Base-by-base conservation (phyloP, 1,284 basidiomycete genomes). In the Boletellus deceptivus region DNA sequence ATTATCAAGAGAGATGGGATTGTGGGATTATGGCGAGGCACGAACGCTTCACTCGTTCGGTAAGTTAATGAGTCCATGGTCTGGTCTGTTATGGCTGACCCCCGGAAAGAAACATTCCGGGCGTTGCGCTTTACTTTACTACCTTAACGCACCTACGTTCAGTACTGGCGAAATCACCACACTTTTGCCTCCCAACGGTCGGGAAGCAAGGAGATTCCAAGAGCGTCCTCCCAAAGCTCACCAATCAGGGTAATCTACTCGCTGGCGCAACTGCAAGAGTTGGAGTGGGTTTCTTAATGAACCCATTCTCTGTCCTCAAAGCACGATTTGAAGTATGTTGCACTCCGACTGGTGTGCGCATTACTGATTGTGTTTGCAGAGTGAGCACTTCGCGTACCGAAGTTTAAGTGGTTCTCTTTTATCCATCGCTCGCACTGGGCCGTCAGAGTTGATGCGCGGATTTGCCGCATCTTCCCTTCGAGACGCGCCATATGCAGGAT, bases 401-500 rank as follows among this genome's bases (percentile, higher is more conserved):
- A 86, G 82, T 38, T 70, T 95, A 17, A 65, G 74, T 9, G 74
- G 78, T 38, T 87, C 89, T 0, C 70, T 91, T 49, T 52, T 73
- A 5, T 76, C 82, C 2, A 80, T 98, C 20, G 70, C 80, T 4
- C 81, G 80, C 9, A 79, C 79, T 42, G 94, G 96, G 0, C 81
- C 91, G 3, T 78, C 83, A 33, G 94, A 93, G 53, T 76, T 97
- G 29, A 86, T 95, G 65, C 85, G 91, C 49, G 96, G 95, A 0
- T 91, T 97, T 62, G 70, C 91, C 29, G 93, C 95, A 0, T 95
- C 94, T 1, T 91, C 93, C 0, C 74, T 96, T 20, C 80, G 96
- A 34, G 96, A 99, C 66, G 96, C 96, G 3, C 97, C 96, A 0
- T 96, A 98, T 62, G 95, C 96, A 0, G 96, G 96, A 0, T 69